phyloP scores from a whole-genome alignment of 441 rosid genomes.

The Aleurites moluccanus region DNA sequence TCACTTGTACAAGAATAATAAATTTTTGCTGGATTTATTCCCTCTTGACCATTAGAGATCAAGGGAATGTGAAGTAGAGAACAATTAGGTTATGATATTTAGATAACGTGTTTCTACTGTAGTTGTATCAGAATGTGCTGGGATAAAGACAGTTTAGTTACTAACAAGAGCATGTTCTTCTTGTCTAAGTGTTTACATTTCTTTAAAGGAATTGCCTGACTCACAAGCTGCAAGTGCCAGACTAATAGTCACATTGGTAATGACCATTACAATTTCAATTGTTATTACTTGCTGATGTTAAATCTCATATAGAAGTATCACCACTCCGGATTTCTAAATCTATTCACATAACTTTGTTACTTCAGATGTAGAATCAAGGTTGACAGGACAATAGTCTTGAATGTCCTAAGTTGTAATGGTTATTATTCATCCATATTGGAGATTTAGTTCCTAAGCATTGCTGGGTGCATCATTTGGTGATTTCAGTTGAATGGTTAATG shows the following conservation, averaged over 20 bases:
- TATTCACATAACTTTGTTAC: neutral
- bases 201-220: neutral
- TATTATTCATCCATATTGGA: neutral
- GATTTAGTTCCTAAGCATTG: neutral
- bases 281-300: neutral
- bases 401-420: neutral
- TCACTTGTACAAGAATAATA: neutral
- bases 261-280: neutral
- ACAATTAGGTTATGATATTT: neutral
- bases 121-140: neutral
- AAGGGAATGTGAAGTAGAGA: neutral
- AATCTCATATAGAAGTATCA: neutral
- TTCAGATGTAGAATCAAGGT: neutral
- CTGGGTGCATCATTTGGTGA: neutral
- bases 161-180: neutral
- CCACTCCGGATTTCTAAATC: neutral
- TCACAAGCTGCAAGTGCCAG: neutral
- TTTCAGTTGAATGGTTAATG: neutral
- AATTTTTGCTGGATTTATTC: neutral
- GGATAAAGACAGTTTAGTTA: neutral
- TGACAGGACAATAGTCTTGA: neutral
- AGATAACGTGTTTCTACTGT: neutral
- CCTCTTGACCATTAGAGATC: constrained; percentile 1
- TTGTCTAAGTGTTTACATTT: neutral
- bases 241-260: neutral